Percentiles rank a stretch among this genome's conserved stretches.
phyloP scores from a whole-genome alignment of 257 asterid genomes.

The Gardenia jasminoides region DNA sequence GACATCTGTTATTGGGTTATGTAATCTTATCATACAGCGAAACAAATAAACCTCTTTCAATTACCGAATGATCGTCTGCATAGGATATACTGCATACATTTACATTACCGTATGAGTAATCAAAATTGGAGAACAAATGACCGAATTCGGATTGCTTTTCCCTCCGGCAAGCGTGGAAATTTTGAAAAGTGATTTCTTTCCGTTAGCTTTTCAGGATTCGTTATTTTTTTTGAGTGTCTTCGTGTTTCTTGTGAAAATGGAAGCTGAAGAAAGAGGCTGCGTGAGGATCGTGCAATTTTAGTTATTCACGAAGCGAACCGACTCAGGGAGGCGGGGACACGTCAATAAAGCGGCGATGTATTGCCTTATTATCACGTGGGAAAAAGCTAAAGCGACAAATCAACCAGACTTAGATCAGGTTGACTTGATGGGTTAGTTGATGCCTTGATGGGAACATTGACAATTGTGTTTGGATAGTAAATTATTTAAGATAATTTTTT shows the following conservation, averaged over 20 bases:
- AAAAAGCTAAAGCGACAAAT: not conserved
- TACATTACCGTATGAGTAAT: not conserved
- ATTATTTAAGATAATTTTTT: no score
- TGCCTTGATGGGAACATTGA: no score
- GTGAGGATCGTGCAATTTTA: not conserved
- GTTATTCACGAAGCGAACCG: not conserved
- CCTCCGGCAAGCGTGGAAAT: not conserved
- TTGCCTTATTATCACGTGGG: not conserved
- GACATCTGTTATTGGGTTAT: no score
- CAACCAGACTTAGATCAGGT: no score
- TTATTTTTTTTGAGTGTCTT: not conserved
- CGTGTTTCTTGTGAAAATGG: not conserved
- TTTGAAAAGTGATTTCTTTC: not conserved
- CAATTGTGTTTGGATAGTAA: no score
- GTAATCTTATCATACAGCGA: no score
- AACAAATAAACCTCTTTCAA: not conserved
- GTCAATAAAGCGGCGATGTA: slow-evolving; percentile 26
- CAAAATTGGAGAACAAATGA: not conserved
- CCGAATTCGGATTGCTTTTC: not conserved
- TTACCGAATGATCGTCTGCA: not conserved
- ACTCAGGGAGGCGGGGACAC: slow-evolving; percentile 2
- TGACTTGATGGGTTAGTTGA: not conserved
- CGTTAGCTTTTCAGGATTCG: no score
- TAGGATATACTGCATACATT: no score
- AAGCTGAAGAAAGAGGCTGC: not conserved